A percentile compares a stretch with the other conserved stretches of the same genome.
phyloP scores from a whole-genome alignment of 805 yeast genomes.

The Starmerella cellae region DNA sequence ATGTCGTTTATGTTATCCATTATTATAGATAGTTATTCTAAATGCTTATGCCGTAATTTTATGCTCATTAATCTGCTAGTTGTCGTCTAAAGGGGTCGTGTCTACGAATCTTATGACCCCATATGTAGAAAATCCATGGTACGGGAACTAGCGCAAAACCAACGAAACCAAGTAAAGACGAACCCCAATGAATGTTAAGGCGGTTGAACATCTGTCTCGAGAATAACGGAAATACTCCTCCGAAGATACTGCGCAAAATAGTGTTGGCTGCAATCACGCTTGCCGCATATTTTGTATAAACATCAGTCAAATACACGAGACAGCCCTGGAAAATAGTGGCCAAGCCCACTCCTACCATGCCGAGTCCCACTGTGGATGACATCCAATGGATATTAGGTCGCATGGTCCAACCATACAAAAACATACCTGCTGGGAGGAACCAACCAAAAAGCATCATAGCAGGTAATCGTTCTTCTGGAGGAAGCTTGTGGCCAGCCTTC shows the following conservation, averaged over 20 bases:
- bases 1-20: no score
- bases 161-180: constrained; percentile 37
- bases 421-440: constrained; percentile 60
- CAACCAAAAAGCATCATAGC: constrained; percentile 61
- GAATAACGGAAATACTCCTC: constrained; percentile 52
- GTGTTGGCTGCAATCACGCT: constrained; percentile 53
- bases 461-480: constrained; percentile 69
- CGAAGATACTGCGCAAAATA: constrained; percentile 42
- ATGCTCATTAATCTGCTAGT: constrained; percentile 1
- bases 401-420: constrained; percentile 87
- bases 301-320: constrained; percentile 47
- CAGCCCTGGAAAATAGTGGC: constrained; percentile 47
- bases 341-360: constrained; percentile 40
- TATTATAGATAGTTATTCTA: no score
- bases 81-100: constrained; percentile 13
- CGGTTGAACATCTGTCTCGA: constrained; percentile 44
- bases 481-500: constrained; percentile 33
- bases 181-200: constrained; percentile 42
- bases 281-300: constrained; percentile 45
- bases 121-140: constrained; percentile 40
- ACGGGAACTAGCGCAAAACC: constrained; percentile 34
- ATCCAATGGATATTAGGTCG: constrained; percentile 45
- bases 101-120: constrained; percentile 29
- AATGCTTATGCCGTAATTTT: no score
- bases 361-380: constrained; percentile 44